Evolutionary conservation across 78 protist genomes (phyloP).

Genomic region (Creolimax fragrantissima): DNA sequence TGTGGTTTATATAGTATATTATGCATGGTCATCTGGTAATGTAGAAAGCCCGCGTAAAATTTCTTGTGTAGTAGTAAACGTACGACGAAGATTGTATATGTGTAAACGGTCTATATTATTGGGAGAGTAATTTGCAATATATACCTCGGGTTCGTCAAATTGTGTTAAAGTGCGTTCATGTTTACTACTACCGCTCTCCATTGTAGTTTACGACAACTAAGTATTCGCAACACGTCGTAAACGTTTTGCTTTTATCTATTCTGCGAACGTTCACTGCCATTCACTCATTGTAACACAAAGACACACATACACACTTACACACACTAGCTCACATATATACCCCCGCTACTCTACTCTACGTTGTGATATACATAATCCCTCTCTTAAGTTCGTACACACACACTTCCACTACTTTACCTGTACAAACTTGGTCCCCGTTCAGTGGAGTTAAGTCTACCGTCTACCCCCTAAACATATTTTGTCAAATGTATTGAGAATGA

Average conservation of each 20-base stretch:
- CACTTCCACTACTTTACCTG: too few relatives aligned
- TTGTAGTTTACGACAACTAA: not conserved
- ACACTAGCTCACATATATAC: not conserved
- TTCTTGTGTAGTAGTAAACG: too few relatives aligned
- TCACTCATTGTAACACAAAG: not conserved
- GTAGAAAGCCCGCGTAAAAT: too few relatives aligned
- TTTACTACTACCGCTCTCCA: not conserved
- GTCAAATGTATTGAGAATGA: too few relatives aligned
- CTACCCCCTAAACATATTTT: too few relatives aligned
- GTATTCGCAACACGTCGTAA: not conserved
- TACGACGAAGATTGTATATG: too few relatives aligned
- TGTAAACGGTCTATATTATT: not conserved
- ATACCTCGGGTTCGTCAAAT: not conserved
- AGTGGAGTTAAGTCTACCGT: too few relatives aligned
- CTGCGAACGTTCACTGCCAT: not conserved
- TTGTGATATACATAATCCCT: not conserved
- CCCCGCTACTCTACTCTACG: not conserved
- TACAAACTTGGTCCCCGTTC: too few relatives aligned
- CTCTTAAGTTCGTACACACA: too few relatives aligned
- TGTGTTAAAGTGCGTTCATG: not conserved
- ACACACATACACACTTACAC: not conserved
- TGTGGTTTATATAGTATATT: too few relatives aligned
- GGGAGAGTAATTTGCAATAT: not conserved
- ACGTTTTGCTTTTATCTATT: not conserved
- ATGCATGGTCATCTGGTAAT: too few relatives aligned